phyloP scores from a whole-genome alignment of 371 early-diverging fungal genomes.

The Mucor saturninus region DNA sequence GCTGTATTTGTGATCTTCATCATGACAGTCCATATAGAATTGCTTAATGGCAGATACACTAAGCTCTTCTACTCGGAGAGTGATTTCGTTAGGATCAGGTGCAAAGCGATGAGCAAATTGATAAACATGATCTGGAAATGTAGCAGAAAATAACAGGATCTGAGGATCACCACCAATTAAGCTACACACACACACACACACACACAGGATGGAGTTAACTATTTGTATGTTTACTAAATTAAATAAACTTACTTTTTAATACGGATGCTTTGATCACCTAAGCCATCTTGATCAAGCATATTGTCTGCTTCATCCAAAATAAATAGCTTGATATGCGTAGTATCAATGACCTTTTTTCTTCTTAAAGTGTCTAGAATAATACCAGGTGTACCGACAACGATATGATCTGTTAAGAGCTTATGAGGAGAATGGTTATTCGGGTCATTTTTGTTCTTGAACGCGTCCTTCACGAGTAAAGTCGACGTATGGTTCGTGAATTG shows the following conservation, averaged over 20 bases:
- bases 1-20: constrained; percentile 80
- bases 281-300: constrained; percentile 88
- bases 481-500: too few species aligned
- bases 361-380: constrained; percentile 80
- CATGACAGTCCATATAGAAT: constrained; percentile 93
- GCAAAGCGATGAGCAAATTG: constrained; percentile 80
- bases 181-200: background rate
- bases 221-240: too few species aligned
- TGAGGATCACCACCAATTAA: constrained; percentile 74
- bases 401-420: constrained; percentile 51
- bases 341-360: constrained; percentile 57
- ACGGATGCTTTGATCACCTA: constrained; percentile 85
- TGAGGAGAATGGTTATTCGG: too few species aligned
- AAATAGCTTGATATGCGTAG: constrained; percentile 69
- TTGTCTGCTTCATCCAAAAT: constrained; percentile 96
- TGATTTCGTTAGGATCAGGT: constrained; percentile 86
- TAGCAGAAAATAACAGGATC: constrained; percentile 95
- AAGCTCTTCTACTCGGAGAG: constrained; percentile 86
- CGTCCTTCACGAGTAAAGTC: too few species aligned
- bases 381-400: constrained; percentile 97
- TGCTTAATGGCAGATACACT: constrained; percentile 96
- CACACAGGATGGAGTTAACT: too few species aligned
- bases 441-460: too few species aligned
- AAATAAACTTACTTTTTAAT: constrained; percentile 57
- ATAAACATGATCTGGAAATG: constrained; percentile 86